phyloP scores from a whole-genome alignment of 2,329 filamentous ascomycete species.

The Sarocladium oryzae region DNA sequence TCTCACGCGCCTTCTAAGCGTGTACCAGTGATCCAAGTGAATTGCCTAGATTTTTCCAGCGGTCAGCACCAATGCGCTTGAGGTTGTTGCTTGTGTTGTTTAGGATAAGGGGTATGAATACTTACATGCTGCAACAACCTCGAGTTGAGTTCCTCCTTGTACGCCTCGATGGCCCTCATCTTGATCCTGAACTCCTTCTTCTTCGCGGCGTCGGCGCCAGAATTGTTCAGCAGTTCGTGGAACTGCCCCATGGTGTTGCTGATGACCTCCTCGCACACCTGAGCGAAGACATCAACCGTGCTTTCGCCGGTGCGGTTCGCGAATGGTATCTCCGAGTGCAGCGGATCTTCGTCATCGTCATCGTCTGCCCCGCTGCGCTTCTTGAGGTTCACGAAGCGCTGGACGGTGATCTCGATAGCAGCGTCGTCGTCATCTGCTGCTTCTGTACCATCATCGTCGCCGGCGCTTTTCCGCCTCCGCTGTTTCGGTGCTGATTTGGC shows the following conservation, averaged over 20 bases:
- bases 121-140: slow-evolving; percentile 54
- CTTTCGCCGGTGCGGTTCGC: slow-evolving; percentile 50
- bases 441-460: slow-evolving; percentile 1
- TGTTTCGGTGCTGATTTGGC: neutral
- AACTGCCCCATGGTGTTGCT: slow-evolving; percentile 42
- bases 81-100: too few relatives aligned
- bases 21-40: slow-evolving; percentile 51
- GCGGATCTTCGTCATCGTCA: slow-evolving; percentile 35
- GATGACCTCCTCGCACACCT: slow-evolving; percentile 56
- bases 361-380: slow-evolving; percentile 30
- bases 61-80: too few relatives aligned
- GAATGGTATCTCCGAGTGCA: slow-evolving; percentile 47
- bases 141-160: slow-evolving; percentile 49
- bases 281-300: slow-evolving; percentile 54
- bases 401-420: slow-evolving; percentile 50
- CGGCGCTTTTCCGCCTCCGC: neutral
- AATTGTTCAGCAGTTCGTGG: slow-evolving; percentile 30
- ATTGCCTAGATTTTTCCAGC: too few relatives aligned
- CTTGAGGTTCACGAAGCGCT: slow-evolving; percentile 48
- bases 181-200: slow-evolving; percentile 51
- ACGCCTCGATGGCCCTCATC: slow-evolving; percentile 49
- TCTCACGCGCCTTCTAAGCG: slow-evolving; percentile 50
- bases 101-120: slow-evolving; percentile 12
- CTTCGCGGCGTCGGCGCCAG: slow-evolving; percentile 34
- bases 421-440: slow-evolving; percentile 8